Base-by-base conservation (phyloP, 495 filamentous ascomycete species). In the Talaromyces stipitatus region DNA sequence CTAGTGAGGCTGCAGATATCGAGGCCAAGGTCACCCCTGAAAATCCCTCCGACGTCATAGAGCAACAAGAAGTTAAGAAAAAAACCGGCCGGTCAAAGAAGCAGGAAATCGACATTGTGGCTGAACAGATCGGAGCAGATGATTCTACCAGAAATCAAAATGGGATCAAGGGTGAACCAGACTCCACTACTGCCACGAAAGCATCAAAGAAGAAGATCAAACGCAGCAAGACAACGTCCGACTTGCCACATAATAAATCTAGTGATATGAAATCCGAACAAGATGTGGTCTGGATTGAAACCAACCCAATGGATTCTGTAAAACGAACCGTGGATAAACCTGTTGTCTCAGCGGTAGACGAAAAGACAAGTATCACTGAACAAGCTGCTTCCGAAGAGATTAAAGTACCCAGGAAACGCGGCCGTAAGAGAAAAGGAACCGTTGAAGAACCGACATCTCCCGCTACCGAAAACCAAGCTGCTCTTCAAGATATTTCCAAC, bases 371-470 rank as follows among this genome's bases (percentile, higher is more conserved):
- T 2, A 36, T 14, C 50, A 16, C 27, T 20, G 30, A 52, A 32
- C 18, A 46, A 41, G 8, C 57, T 54, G 18, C 45, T 2, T 59
- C 66, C 10, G 22, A 24, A 23, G 45, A 48, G 9, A n/a, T 27
- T 26, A 30, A 20, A 18, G 61, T 59, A 0, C 68, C 72, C 23
- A 76, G 73, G 53, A 78, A 77, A 61, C 73, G 74, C 54, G 74
- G 76, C 10, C 72, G 76, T 29, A 77, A 77, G 59, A 70, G 69
- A 41, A 78, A 76, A 66, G 67, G 66, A 54, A 61, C 67, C 7
- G 12, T 57, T 4, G 70, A 72, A 20, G 47, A 20, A 24, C 38
- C n/a, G n/a, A n/a, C n/a, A n/a, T n/a, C 57, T 27, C 11, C 51
- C 5, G 24, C 50, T 20, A 58, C 3, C 8, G 53, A 43, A 51